Evolutionary conservation across 2,329 filamentous ascomycete genomes (phyloP), one percentile per base, ranked within the genome.

Genomic region (Aspergillus sp.): DNA sequence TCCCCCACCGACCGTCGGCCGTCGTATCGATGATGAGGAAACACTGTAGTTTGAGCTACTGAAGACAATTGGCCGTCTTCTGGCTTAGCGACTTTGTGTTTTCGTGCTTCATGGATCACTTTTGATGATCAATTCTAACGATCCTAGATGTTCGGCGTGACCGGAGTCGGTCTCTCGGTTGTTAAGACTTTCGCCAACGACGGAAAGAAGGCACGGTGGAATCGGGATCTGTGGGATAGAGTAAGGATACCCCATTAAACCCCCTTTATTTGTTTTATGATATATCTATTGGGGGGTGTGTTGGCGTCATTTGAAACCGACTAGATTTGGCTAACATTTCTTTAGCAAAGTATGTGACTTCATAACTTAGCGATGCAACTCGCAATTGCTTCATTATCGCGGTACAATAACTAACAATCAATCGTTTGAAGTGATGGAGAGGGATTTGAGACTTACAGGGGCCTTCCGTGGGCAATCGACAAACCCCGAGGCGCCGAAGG

Each of bases 191-290:
- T 83, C 73, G 79, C 84, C 69, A 88, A 87, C 69, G 85, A 85
- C 62, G 82, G 83, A 66, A 88, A 88, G 80, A 79, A 80, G 70
- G 75, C 76, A 48, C 79, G 86, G 69, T 83, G 84, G 72, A 84
- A 82, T 62, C 73, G 83, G 62, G 86, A 88, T 73, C 76, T 79
- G 64, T 88, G 86, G 86, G 86, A 88, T 69, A 84, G 79, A 75
- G 85, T 87, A 75, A 74, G 82, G 77, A 48, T 23, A 40, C 49
- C 19, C 44, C 31, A 59, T 31, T 31, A 31, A 46, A 21, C 11
- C 8, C 31, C 6, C 23, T n/a, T 44, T 9, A 11, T 7, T 21
- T 12, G 23, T 39, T 14, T 33, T 6, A 15, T 39, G 2, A 39
- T 15, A 4, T 17, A 14, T n/a, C 6, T 4, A 14, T 33, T 17